Conservation (phyloP, 306 rosid genomes). For the Elaeagnus macrophylla region DNA sequence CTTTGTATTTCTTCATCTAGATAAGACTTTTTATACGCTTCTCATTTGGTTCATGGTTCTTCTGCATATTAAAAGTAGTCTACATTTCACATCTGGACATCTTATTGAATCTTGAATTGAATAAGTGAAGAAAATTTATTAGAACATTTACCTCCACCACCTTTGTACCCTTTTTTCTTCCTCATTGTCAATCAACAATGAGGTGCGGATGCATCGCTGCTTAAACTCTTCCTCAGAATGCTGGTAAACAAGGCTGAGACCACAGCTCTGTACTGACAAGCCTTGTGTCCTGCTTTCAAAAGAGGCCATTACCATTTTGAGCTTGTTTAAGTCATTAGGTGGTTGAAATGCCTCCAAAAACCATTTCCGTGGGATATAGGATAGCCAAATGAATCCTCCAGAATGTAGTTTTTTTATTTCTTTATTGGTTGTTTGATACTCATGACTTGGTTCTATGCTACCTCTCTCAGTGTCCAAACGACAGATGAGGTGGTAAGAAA, state of each 20-base stretch:
- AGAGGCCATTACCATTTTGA: not conserved
- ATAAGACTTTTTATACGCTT: no score
- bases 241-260: not conserved
- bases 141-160: no score
- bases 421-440: not conserved
- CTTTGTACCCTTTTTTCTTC: no score
- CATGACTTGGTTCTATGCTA: not conserved
- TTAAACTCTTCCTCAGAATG: not conserved
- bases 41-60: no score
- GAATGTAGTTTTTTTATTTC: not conserved
- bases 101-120: no score
- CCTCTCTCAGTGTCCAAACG: slow-evolving; percentile 2
- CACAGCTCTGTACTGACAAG: not conserved
- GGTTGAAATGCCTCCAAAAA: no score
- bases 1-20: no score
- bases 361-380: slow-evolving; percentile 7
- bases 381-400: not conserved
- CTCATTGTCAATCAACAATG: not conserved
- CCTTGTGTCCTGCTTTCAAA: not conserved
- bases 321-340: not conserved
- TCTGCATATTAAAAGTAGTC: no score
- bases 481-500: slow-evolving; percentile 7
- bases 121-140: no score
- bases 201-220: not conserved
- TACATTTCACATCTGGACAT: no score